These are phyloP conservation scores for Ampelomyces quisqualis DNA, from an alignment of 2,329 filamentous ascomycete species.

Conservation along the genomic window DNA sequence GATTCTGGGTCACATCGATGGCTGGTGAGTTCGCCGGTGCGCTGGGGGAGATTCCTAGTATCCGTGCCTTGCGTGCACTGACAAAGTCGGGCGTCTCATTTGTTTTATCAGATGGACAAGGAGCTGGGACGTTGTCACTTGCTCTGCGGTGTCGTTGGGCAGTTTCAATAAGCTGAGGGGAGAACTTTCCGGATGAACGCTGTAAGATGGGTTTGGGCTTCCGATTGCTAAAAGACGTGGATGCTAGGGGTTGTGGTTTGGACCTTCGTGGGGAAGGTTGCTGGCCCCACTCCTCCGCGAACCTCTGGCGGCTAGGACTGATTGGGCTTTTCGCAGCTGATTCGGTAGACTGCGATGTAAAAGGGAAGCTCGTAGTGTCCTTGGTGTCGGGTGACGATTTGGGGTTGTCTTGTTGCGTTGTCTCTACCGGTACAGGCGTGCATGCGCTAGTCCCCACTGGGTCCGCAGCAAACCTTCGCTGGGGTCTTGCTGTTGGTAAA, in stretches of 20 bases:
- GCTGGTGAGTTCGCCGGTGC: constrained; percentile 44
- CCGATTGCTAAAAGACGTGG: constrained; percentile 25
- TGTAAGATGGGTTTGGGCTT: constrained; percentile 26
- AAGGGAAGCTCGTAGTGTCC: constrained; percentile 49
- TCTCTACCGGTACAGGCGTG: constrained; percentile 50
- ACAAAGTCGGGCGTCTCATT: constrained; percentile 61
- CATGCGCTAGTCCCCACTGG: constrained; percentile 67
- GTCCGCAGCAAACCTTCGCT: constrained; percentile 53
- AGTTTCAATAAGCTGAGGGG: constrained; percentile 79
- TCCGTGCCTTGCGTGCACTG: constrained; percentile 27
- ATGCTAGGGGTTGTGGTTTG: constrained; percentile 33
- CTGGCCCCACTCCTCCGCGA: constrained; percentile 29
- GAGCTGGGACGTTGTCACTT: constrained; percentile 63
- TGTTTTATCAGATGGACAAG: constrained; percentile 67
- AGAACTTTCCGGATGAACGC: constrained; percentile 57
- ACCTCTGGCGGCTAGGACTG: constrained; percentile 32
- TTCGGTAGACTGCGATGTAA: constrained; percentile 31
- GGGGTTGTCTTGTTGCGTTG: constrained; percentile 57
- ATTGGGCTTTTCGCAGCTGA: constrained; percentile 20
- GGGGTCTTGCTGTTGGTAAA: constrained; percentile 17
- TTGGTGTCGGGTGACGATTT: constrained; percentile 46
- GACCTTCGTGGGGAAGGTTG: constrained; percentile 28
- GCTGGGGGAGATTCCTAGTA: constrained; percentile 54
- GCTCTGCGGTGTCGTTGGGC: constrained; percentile 69
- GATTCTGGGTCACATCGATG: constrained; percentile 33